A percentile compares a stretch with the other conserved stretches of the same genome.
These are phyloP conservation scores for Berkeleyomyces rouxiae DNA, from an alignment of 2,329 filamentous ascomycete genomes.

Conservation along the genomic window DNA sequence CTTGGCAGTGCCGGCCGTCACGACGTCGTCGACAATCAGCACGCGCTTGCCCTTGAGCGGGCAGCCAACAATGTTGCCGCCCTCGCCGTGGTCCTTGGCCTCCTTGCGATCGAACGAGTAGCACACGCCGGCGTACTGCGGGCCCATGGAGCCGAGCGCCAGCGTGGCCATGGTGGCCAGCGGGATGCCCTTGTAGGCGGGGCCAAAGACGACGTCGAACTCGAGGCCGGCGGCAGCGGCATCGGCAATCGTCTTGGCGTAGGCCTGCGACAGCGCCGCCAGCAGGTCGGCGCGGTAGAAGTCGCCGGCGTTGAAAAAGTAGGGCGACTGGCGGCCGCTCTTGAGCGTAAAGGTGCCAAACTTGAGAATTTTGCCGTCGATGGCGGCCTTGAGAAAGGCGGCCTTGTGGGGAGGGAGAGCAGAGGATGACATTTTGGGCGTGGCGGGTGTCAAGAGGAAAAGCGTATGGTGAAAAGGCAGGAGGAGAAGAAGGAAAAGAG, in stretches of 20 bases:
- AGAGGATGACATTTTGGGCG: constrained; percentile 23
- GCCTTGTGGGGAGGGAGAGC: constrained; percentile 49
- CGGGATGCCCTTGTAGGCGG: constrained; percentile 94
- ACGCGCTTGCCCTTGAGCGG: constrained; percentile 70
- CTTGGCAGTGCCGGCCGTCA: constrained; percentile 88
- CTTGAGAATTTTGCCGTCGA: constrained; percentile 53
- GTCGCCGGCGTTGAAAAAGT: constrained; percentile 94
- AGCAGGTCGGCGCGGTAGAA: constrained; percentile 73
- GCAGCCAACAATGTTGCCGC: constrained; percentile 80
- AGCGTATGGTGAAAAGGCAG: not conserved
- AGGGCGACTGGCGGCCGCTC: constrained; percentile 77
- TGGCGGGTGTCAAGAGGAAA: not conserved
- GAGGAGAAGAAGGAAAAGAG: not conserved
- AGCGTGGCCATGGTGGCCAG: constrained; percentile 64
- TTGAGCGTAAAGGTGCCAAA: constrained; percentile 83
- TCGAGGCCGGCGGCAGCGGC: constrained; percentile 28
- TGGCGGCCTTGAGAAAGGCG: constrained; percentile 52
- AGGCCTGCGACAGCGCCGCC: constrained; percentile 62
- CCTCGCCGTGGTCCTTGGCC: constrained; percentile 89
- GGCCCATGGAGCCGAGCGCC: constrained; percentile 55
- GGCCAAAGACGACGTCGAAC: constrained; percentile 81
- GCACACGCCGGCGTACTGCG: constrained; percentile 50
- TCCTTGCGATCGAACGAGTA: constrained; percentile 96
- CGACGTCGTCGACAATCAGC: constrained; percentile 89
- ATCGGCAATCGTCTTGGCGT: constrained; percentile 48